Base-by-base conservation (phyloP, 2,329 filamentous ascomycete genomes). In the Chaetomium sp. region DNA sequence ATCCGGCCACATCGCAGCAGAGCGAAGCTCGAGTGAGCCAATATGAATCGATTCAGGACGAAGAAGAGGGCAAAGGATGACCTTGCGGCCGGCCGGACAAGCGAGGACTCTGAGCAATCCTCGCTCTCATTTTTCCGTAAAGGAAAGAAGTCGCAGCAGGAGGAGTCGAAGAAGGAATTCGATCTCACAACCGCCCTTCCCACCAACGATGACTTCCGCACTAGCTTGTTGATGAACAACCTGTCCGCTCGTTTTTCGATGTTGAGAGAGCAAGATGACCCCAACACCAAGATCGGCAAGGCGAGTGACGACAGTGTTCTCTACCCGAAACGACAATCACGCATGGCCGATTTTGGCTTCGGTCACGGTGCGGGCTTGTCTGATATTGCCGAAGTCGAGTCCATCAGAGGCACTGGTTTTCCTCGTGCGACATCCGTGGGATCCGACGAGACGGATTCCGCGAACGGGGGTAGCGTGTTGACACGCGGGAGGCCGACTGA, bases 231-330 rank as follows among this genome's bases (percentile, higher is more conserved):
- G 59, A 95, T 99, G 92, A 91, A 90, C 0, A 92, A 91, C 43
- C 79, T 99, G 4, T 97, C 92, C 0, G 90, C 91, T 10, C 85
- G 94, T 6, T 99, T 99, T 70, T 97, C 92, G 64, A 97, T 97
- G 92, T 76, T 97, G 36, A 80, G 90, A 65, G 92, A 96, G 71
- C 92, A 96, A 69, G 91, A 96, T 69, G 91, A 96, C 66, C 92
- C 92, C 1, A 86, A 77, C 59, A 92, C 90, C 1, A 88, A 91
- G 69, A 80, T 96, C 36, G 92, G 92, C 56, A 96, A 97, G 71
- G 92, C 92, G 12, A 94, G 88, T 70, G 92, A 97, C 68, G 92
- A 96, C 71, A 96, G 91, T 63, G 91, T 97, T 3, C 74, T 97
- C 19, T 88, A 84, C 60, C 88, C 88, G 3, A 91, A 89, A 66